A percentile compares a stretch with the other conserved stretches of the same genome.
phyloP scores from a whole-genome alignment of 768 basidiomycete genomes.

The Rhodotorula graminis region DNA sequence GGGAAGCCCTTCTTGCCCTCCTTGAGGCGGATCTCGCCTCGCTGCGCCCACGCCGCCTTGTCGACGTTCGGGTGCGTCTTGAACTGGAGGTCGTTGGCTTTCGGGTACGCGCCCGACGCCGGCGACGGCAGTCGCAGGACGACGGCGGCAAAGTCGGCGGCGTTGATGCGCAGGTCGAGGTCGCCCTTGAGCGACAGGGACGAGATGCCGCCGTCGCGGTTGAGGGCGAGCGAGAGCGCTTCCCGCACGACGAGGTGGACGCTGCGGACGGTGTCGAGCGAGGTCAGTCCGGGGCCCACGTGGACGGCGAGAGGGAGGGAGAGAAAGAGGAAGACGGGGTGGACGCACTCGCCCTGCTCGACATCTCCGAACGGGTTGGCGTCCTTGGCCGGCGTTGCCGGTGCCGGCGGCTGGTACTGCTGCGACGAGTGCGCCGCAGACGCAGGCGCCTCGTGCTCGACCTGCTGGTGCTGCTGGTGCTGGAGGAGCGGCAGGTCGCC shows the following conservation, averaged over 20 bases:
- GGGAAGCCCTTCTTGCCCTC: slow-evolving; percentile 79
- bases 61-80: slow-evolving; percentile 95
- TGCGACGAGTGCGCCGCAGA: slow-evolving; percentile 24
- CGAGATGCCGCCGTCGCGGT: slow-evolving; percentile 85
- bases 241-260: slow-evolving; percentile 84
- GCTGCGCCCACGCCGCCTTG: slow-evolving; percentile 68
- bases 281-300: background rate
- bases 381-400: slow-evolving; percentile 50
- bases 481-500: slow-evolving; percentile 18
- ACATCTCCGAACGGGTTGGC: slow-evolving; percentile 60
- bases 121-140: slow-evolving; percentile 60
- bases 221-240: slow-evolving; percentile 68
- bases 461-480: slow-evolving; percentile 31
- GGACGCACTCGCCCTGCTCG: slow-evolving; percentile 64
- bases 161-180: slow-evolving; percentile 82
- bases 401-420: slow-evolving; percentile 37
- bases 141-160: slow-evolving; percentile 66
- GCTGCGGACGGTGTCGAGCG: slow-evolving; percentile 50
- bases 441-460: slow-evolving; percentile 35
- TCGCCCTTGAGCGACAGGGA: slow-evolving; percentile 90
- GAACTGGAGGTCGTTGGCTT: slow-evolving; percentile 67
- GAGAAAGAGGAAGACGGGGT: too few species aligned
- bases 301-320: background rate
- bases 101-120: slow-evolving; percentile 58
- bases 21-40: slow-evolving; percentile 71